Percentiles rank a stretch among this genome's conserved stretches.
Evolutionary conservation across 73 alveolate genomes (phyloP).

Genomic region (Paramecium octaurelia): DNA sequence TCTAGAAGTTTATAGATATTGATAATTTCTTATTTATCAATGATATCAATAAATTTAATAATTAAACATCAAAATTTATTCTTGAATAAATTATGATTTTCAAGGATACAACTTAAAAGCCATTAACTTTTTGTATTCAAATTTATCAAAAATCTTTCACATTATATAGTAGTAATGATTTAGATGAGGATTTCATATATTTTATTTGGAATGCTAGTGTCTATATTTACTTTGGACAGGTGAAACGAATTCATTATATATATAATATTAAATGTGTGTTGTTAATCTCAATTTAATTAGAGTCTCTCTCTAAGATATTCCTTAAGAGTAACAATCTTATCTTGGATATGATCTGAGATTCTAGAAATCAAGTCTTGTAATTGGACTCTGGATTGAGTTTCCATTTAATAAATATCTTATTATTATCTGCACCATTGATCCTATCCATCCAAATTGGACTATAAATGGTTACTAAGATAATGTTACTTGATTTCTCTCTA

Average conservation of each 20-base stretch:
- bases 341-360: conserved; percentile 40
- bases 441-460: conserved; percentile 33
- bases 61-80: too few species aligned
- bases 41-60: too few species aligned
- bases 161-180: too few species aligned
- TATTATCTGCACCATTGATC: conserved; percentile 52
- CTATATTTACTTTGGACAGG: background rate
- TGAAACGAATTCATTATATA: background rate
- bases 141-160: too few species aligned
- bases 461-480: background rate
- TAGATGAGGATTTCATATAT: too few species aligned
- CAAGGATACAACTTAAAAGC: too few species aligned
- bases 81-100: too few species aligned
- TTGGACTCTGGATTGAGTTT: conserved; percentile 20
- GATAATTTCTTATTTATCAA: too few species aligned
- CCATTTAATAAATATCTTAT: conserved; percentile 44
- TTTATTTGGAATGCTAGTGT: too few species aligned
- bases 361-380: conserved; percentile 29
- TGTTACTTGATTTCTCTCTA: conserved; percentile 29
- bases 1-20: too few species aligned
- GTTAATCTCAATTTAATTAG: conserved; percentile 25
- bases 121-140: too few species aligned
- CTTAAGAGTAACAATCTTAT: conserved; percentile 39
- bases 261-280: background rate
- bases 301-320: conserved; percentile 50